These are phyloP conservation scores for Chloromonas sp. DNA, from an alignment of 163 green algal genomes.

Conservation along the genomic window DNA sequence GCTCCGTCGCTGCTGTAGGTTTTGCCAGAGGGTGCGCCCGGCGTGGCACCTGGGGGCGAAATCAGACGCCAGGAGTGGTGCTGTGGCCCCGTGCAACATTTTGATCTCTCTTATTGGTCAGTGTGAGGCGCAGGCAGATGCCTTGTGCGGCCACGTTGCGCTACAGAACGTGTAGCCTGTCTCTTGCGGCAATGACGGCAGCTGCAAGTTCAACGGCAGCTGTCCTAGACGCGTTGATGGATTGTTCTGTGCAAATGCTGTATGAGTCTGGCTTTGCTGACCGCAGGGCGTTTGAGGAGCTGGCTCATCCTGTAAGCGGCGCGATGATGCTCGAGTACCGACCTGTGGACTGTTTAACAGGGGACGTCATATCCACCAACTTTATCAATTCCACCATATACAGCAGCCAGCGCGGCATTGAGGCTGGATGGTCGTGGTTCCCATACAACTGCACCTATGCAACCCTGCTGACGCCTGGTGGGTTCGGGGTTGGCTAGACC, in stretches of 20 bases:
- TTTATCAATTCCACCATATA: background rate
- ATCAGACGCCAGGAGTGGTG: conserved; percentile 7
- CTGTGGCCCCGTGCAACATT: conserved; percentile 1
- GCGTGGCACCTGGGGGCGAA: conserved; percentile 1
- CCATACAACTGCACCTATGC: background rate
- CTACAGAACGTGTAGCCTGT: too few species aligned
- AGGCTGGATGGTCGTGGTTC: background rate
- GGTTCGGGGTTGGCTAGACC: background rate
- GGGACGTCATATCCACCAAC: background rate
- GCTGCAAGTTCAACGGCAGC: too few species aligned
- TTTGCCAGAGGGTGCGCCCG: background rate
- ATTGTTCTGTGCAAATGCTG: too few species aligned
- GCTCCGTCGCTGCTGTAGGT: background rate
- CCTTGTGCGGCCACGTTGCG: too few species aligned
- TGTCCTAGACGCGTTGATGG: too few species aligned
- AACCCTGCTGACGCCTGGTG: background rate
- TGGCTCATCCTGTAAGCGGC: background rate
- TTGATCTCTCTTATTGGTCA: background rate
- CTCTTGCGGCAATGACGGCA: too few species aligned
- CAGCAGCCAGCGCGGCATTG: background rate
- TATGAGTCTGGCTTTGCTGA: too few species aligned
- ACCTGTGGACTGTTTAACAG: background rate
- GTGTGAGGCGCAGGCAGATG: background rate
- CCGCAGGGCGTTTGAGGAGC: background rate
- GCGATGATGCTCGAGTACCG: background rate